A percentile compares a stretch with the other conserved stretches of the same genome.
These are phyloP conservation scores for Ogataea nonfermentans DNA, from an alignment of 805 yeast species.

Conservation along the genomic window DNA sequence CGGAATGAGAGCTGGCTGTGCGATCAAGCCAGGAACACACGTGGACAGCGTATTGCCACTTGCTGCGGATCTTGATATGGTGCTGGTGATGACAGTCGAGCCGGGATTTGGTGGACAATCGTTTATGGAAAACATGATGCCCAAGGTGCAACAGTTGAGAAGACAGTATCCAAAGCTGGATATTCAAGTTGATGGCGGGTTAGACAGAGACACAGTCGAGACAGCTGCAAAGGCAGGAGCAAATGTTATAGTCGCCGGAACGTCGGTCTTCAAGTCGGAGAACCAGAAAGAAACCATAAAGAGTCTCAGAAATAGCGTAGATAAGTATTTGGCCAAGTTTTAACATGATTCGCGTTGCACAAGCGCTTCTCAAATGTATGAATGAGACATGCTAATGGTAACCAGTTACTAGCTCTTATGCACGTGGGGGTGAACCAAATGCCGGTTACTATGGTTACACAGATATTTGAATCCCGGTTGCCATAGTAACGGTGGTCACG, in stretches of 20 bases:
- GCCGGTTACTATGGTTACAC: no score
- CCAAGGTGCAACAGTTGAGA: slow-evolving; percentile 81
- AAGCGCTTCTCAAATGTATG: not conserved
- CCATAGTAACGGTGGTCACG: not conserved
- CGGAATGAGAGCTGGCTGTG: slow-evolving; percentile 94
- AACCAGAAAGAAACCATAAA: slow-evolving; percentile 74
- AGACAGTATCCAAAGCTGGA: slow-evolving; percentile 70
- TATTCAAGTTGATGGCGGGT: slow-evolving; percentile 96
- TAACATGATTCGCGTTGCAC: not conserved
- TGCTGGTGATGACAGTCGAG: slow-evolving; percentile 96
- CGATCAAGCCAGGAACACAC: slow-evolving; percentile 90
- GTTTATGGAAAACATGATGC: slow-evolving; percentile 95
- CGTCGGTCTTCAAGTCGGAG: slow-evolving; percentile 82
- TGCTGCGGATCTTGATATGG: slow-evolving; percentile 84
- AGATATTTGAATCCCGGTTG: no score
- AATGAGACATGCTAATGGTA: no score
- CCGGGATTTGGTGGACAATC: slow-evolving; percentile 99
- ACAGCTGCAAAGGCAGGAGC: slow-evolving; percentile 97
- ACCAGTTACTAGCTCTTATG: no score
- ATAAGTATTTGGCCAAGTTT: slow-evolving; percentile 9
- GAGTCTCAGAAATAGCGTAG: slow-evolving; percentile 62
- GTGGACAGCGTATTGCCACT: slow-evolving; percentile 76
- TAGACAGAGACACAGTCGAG: slow-evolving; percentile 80
- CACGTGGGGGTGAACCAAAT: no score
- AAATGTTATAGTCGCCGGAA: slow-evolving; percentile 96